Base-by-base conservation (phyloP, 768 basidiomycete genomes). In the Udeniomyces megalosporus region DNA sequence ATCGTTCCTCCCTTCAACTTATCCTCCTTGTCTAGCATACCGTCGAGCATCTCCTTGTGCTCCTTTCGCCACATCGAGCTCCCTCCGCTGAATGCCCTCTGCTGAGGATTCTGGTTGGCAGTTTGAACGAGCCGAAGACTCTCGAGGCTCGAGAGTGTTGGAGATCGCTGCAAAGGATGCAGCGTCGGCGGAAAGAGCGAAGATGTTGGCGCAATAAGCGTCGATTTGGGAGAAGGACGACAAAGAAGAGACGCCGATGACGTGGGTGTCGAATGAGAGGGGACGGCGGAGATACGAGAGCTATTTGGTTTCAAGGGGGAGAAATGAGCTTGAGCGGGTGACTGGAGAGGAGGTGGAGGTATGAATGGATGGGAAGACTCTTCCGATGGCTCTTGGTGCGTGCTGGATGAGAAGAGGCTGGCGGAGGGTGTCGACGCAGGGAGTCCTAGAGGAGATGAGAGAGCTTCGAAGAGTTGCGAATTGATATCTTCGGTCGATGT, bases 1-100 rank as follows among this genome's bases (percentile, higher is more conserved):
- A 76, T 71, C 4, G 80, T 78, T 6, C 76, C 77, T 4, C 76
- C 75, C 47, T 42, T 42, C 10, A 42, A 8, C 38, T 77, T 76
- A 69, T 84, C 82, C 28, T 81, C 79, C 46, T 82, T 78, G 24
- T 75, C 69, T 31, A 81, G 73, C 35, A 83, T 74, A 8, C 71
- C 61, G 60, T 80, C 75, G 11, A 78, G 74, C 50, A 63, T 57
- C 62, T 55, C 48, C 50, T 63, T 63, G 42, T 63, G 55, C 48
- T 63, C 62, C 28, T 31, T 58, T 47, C 56, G 52, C 62, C 62
- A 63, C 28, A 45, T 47, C 3, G 28, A 8, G 5, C 31, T 50
- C 28, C 35, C 55, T 24, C 58, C 29, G 38, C 54, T 61, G 42
- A 50, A 49, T 29, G 47, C 32, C 42, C 42, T 56, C 28, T 14